phyloP scores from a whole-genome alignment of 2,329 filamentous ascomycete genomes.

The Colletotrichum tabaci region DNA sequence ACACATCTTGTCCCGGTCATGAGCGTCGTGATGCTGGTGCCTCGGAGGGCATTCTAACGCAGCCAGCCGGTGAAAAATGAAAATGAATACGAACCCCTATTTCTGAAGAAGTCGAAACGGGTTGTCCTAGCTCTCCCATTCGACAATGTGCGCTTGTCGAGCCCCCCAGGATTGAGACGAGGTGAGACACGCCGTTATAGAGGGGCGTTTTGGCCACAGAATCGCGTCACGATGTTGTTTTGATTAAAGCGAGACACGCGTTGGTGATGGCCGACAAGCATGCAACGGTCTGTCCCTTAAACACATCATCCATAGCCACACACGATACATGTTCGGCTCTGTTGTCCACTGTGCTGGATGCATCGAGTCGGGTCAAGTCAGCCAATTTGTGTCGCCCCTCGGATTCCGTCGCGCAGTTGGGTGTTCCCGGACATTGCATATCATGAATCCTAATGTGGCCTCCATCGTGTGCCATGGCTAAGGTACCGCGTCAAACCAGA shows the following conservation, averaged over 20 bases:
- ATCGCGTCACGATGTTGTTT: conserved; percentile 35
- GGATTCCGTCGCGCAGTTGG: neutral
- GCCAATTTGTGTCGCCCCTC: too few species aligned
- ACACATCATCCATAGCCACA: neutral
- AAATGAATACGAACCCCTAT: too few species aligned
- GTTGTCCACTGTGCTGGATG: neutral
- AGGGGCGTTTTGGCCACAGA: conserved; percentile 29
- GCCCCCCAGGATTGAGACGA: neutral
- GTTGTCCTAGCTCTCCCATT: neutral
- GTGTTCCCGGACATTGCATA: neutral
- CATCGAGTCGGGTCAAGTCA: neutral
- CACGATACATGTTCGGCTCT: neutral
- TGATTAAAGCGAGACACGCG: conserved; percentile 32
- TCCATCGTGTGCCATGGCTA: neutral
- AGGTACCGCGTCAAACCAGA: neutral
- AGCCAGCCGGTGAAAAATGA: too few species aligned
- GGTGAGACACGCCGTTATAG: conserved; percentile 36
- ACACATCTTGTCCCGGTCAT: neutral
- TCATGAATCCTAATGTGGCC: neutral
- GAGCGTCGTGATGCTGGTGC: neutral
- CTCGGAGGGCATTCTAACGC: neutral
- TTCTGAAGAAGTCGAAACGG: neutral
- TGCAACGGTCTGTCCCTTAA: too few species aligned
- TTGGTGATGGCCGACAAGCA: neutral
- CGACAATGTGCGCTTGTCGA: neutral